Evolutionary conservation across 306 rosid species (phyloP).

Genomic region (Cicer pinnatifidum): DNA sequence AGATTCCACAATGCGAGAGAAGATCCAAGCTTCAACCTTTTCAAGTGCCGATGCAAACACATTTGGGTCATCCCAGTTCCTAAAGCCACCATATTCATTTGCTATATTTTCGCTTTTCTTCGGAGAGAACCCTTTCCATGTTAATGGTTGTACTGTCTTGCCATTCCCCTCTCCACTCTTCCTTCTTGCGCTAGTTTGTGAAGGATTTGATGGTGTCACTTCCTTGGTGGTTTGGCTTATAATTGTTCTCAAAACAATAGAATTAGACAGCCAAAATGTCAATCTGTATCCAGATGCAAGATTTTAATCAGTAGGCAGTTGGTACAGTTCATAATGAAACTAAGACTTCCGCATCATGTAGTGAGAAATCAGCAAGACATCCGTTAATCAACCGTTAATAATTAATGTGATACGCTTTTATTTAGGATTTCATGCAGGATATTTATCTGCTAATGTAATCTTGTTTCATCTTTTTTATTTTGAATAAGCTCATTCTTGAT

Average conservation of each 20-base stretch:
- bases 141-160: conserved; percentile 51
- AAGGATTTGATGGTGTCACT: conserved; percentile 42
- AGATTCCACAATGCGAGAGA: conserved; percentile 91
- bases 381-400: conserved; percentile 36
- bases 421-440: conserved; percentile 36
- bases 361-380: conserved; percentile 40
- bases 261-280: conserved; percentile 90
- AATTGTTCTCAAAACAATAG: conserved; percentile 77
- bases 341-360: conserved; percentile 33
- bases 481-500: conserved; percentile 32
- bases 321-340: conserved; percentile 32
- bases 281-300: conserved; percentile 62
- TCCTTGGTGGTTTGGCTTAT: conserved; percentile 61
- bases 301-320: conserved; percentile 33
- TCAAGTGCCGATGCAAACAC: conserved; percentile 70
- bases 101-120: conserved; percentile 52
- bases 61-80: conserved; percentile 68
- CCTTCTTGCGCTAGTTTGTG: conserved; percentile 55
- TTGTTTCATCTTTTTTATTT: conserved; percentile 3
- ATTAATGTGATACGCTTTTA: conserved; percentile 21
- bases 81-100: conserved; percentile 49
- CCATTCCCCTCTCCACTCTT: conserved; percentile 57
- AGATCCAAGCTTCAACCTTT: conserved; percentile 92
- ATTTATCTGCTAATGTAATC: conserved; percentile 16
- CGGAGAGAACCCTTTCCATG: conserved; percentile 70